These are phyloP conservation scores for Pulchroboletus neoregius DNA, from an alignment of 1,284 basidiomycete species.

Conservation along the genomic window DNA sequence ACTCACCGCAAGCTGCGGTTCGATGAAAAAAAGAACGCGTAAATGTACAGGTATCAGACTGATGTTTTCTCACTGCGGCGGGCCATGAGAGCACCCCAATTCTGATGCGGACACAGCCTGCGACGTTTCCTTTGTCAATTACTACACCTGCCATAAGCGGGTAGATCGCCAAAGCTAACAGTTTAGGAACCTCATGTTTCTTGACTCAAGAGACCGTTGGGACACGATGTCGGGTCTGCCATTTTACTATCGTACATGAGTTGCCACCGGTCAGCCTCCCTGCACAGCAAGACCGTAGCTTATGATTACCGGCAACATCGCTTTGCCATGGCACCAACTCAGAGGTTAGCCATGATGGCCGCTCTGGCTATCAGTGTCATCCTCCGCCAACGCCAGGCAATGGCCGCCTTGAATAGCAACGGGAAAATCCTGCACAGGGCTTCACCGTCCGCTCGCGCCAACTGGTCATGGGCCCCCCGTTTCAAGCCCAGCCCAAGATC, in stretches of 20 bases:
- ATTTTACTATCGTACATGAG: neutral
- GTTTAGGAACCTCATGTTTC: neutral
- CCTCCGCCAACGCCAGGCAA: constrained; percentile 18
- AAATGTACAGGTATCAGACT: too few species aligned
- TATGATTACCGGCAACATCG: neutral
- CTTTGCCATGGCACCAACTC: constrained; percentile 20
- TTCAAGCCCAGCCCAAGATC: neutral
- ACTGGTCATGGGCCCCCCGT: neutral
- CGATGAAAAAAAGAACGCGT: too few species aligned
- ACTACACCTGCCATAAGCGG: constrained; percentile 18
- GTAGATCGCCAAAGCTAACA: constrained; percentile 3
- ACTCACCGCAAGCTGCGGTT: too few species aligned
- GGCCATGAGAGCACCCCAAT: too few species aligned
- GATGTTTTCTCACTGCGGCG: too few species aligned
- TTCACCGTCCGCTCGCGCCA: neutral
- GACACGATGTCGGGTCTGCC: neutral
- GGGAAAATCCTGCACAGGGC: neutral
- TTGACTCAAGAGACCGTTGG: neutral
- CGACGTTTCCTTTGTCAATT: neutral
- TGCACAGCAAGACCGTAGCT: neutral
- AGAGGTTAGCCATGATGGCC: constrained; percentile 18
- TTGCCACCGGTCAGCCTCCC: constrained; percentile 13
- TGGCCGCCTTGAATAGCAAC: constrained; percentile 1
- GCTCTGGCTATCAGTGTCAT: constrained; percentile 18
- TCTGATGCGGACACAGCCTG: too few species aligned